Evolutionary conservation across 2,329 filamentous ascomycete species (phyloP).

Genomic region (Alternaria gaisen): DNA sequence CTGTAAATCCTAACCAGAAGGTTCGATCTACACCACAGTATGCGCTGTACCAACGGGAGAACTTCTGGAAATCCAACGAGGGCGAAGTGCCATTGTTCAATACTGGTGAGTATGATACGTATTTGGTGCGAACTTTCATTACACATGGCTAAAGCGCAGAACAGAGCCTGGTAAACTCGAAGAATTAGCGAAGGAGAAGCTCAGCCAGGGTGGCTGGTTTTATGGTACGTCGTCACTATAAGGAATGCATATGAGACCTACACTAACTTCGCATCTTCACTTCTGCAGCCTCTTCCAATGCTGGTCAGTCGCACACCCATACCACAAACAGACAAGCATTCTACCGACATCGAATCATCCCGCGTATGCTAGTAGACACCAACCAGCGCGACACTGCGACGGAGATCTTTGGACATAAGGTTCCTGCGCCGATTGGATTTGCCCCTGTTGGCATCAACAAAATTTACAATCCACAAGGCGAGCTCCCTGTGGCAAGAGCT

Average conservation of each 20-base stretch:
- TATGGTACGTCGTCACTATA: conserved; percentile 43
- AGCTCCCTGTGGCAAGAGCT: conserved; percentile 67
- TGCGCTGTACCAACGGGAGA: conserved; percentile 63
- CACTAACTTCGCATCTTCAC: no score
- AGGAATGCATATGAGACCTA: no score
- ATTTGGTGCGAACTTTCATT: not conserved
- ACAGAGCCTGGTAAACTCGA: conserved; percentile 67
- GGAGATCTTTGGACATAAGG: conserved; percentile 67
- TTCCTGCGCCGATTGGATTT: conserved; percentile 69
- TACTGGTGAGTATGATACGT: conserved; percentile 51
- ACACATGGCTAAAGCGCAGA: not conserved
- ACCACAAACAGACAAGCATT: conserved; percentile 70
- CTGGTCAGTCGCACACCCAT: conserved; percentile 63
- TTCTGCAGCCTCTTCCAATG: conserved; percentile 61
- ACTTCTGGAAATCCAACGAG: conserved; percentile 64
- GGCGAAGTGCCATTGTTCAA: conserved; percentile 62
- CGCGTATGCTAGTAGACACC: conserved; percentile 68
- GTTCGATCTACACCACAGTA: conserved; percentile 63
- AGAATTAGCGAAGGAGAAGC: conserved; percentile 63
- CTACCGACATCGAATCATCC: conserved; percentile 70
- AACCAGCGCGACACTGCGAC: conserved; percentile 66
- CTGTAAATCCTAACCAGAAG: conserved; percentile 62
- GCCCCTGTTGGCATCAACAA: conserved; percentile 72
- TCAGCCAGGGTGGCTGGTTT: conserved; percentile 67
- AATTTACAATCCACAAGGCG: conserved; percentile 68